Conservation (phyloP, 352 stramenopile genomes). For the Nothophytophthora sp. region DNA sequence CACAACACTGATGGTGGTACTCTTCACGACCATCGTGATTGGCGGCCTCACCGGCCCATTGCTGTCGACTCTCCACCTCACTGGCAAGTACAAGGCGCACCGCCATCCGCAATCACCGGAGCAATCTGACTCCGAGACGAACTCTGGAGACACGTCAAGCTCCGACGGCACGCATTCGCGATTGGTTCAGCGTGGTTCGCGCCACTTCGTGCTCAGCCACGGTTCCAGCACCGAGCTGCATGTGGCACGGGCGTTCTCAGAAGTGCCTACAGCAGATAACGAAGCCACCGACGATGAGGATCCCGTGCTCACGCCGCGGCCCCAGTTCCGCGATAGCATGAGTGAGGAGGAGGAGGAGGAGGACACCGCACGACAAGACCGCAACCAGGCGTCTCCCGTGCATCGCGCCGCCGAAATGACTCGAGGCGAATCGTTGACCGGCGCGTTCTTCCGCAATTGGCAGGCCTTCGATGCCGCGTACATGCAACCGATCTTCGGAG, state of each 20-base stretch:
- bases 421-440: conserved; percentile 38
- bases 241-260: not conserved
- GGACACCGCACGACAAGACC: conserved; percentile 1
- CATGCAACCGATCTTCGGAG: conserved; percentile 83
- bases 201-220: conserved; percentile 64
- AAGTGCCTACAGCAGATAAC: conserved; percentile 3
- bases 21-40: conserved; percentile 88
- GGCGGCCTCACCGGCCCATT: conserved; percentile 75
- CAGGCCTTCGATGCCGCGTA: conserved; percentile 67
- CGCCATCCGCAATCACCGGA: conserved; percentile 11
- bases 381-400: conserved; percentile 9
- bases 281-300: conserved; percentile 20
- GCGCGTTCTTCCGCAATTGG: conserved; percentile 74
- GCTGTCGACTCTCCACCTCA: conserved; percentile 47
- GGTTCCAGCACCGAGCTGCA: conserved; percentile 27
- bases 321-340: conserved; percentile 61
- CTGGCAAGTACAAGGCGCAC: conserved; percentile 32
- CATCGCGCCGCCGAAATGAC: conserved; percentile 9
- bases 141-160: conserved; percentile 22
- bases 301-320: conserved; percentile 63
- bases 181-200: conserved; percentile 43
- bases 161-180: conserved; percentile 18
- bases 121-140: conserved; percentile 34
- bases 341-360: conserved; percentile 55
- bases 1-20: conserved; percentile 81